Base-by-base conservation (phyloP, 2,329 filamentous ascomycete species). In the Grosmannia penicillata region DNA sequence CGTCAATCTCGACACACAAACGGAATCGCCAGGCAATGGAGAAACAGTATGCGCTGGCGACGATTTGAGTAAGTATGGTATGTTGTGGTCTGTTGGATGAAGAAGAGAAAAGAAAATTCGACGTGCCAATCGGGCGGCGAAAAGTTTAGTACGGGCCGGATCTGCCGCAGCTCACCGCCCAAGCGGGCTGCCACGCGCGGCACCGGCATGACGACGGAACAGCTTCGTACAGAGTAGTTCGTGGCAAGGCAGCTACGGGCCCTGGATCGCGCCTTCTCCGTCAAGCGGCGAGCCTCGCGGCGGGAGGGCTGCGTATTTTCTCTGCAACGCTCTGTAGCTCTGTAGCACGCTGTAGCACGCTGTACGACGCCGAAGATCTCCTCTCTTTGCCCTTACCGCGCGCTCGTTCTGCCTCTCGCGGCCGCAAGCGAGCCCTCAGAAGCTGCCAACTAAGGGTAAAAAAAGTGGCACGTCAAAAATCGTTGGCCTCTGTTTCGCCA, bases 1-100 rank as follows among this genome's bases (percentile, higher is more conserved):
- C 10, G 27, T 70, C 62, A 48, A 53, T 76, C 71, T 75, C 54
- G 70, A 72, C 71, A 61, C 66, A 64, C 58, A 47, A 57, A 65
- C 65, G 61, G 58, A 59, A 57, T 64, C 62, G 62, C 57, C 69
- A 69, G 65, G 43, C 56, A 56, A 56, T 58, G 48, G 53, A 47
- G 45, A 39, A 31, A 40, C 43, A 42, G 40, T 47, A 49, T 49
- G 49, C 43, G 53, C 60, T 62, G 60, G 52, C 60, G 56, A 53
- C 50, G 48, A 49, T 51, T 53, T 49, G 48, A 49, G 43, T 43
- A 45, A 42, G 39, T 41, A 30, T 45, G 39, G 37, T 22, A 13
- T 17, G 36, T 51, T 53, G 53, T 54, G 55, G 55, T 54, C 51
- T 49, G 45, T 43, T 42, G 35, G 45, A 48, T 46, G 28, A 36